phyloP scores from a whole-genome alignment of 129 eudicot genomes.

The Centella asiatica region DNA sequence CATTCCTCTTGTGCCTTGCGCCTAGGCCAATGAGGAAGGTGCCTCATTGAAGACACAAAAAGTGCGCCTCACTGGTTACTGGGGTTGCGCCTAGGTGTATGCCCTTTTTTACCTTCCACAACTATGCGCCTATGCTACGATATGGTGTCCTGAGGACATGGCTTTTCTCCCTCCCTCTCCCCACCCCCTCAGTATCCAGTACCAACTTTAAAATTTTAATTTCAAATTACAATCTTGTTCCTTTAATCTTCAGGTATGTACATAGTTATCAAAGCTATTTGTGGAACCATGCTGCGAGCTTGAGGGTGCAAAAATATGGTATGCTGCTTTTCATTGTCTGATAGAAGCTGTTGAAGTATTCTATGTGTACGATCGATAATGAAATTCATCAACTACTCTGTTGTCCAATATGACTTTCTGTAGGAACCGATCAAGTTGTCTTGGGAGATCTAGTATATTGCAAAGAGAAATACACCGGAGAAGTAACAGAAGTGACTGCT shows the following conservation, averaged over 20 bases:
- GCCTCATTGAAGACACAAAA: no score
- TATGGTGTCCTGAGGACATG: no score
- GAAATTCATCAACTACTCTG: background rate
- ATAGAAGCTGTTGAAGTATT: background rate
- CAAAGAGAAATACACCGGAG: conserved; percentile 39
- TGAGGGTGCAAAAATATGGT: conserved; percentile 81
- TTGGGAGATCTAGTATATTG: conserved; percentile 80
- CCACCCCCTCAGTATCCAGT: no score
- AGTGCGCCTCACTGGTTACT: no score
- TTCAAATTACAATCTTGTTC: background rate
- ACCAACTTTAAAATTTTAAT: no score
- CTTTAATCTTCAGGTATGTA: conserved; percentile 52
- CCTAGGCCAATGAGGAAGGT: no score
- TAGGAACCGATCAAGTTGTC: conserved; percentile 63
- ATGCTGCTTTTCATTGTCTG: conserved; percentile 8
- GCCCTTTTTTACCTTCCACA: no score
- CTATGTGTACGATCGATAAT: background rate
- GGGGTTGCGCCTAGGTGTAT: no score
- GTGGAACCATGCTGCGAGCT: conserved; percentile 90
- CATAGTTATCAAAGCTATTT: conserved; percentile 90
- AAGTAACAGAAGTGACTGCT: conserved; percentile 21
- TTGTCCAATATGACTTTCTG: conserved; percentile 4
- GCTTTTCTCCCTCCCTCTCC: no score
- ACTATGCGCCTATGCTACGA: no score
- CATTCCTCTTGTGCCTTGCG: no score